Conservation (phyloP, 495 filamentous ascomycete species). For the Aspergillus kassunensis region DNA sequence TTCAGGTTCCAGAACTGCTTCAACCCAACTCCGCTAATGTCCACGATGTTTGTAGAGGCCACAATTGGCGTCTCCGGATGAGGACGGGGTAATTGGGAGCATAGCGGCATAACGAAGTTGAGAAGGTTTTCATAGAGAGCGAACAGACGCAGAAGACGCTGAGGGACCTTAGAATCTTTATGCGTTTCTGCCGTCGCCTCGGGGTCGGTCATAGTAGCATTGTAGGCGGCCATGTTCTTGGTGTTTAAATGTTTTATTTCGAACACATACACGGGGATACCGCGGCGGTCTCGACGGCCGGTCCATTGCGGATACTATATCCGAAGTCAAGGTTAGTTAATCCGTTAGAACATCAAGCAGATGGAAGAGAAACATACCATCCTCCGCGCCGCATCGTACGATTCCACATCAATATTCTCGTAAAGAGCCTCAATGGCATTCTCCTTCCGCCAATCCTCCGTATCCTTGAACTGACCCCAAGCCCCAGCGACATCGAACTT, state of each 20-base stretch:
- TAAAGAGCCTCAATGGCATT: conserved; percentile 72
- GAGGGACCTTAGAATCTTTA: conserved; percentile 44
- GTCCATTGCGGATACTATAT: conserved; percentile 88
- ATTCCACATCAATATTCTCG: conserved; percentile 73
- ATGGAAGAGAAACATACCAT: conserved; percentile 60
- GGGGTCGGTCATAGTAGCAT: conserved; percentile 51
- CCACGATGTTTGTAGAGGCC: conserved; percentile 85
- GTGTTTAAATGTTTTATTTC: conserved; percentile 76
- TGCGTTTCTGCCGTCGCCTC: conserved; percentile 57
- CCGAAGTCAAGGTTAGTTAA: conserved; percentile 2
- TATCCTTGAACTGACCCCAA: conserved; percentile 79
- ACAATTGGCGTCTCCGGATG: conserved; percentile 73
- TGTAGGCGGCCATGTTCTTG: conserved; percentile 76
- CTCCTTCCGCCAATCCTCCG: conserved; percentile 79
- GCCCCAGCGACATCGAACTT: conserved; percentile 70
- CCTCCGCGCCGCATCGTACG: conserved; percentile 72
- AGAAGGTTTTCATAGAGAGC: conserved; percentile 86
- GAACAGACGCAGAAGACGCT: conserved; percentile 74
- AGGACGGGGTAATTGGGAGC: conserved; percentile 66
- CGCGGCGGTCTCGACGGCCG: conserved; percentile 78
- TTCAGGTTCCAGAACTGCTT: conserved; percentile 94
- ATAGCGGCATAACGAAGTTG: conserved; percentile 81
- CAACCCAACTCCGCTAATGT: conserved; percentile 76
- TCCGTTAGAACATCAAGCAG: background rate
- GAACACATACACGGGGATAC: conserved; percentile 86